Conservation (phyloP, 495 filamentous ascomycete species). For the Delitschia confertaspora region DNA sequence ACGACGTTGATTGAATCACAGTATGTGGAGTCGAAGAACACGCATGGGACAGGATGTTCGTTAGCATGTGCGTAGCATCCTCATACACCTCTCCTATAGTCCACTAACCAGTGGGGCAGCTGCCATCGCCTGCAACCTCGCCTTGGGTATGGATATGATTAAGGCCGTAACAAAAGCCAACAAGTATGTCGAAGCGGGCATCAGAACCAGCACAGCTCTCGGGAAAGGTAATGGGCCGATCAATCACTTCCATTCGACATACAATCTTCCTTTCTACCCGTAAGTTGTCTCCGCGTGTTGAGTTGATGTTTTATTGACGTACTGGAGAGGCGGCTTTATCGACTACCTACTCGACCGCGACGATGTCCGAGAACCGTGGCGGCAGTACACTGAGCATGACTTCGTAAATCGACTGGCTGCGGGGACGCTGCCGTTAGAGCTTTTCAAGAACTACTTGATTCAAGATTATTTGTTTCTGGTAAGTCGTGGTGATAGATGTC, state of each 20-base stretch:
- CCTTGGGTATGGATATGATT: slow-evolving; percentile 48
- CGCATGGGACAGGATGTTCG: slow-evolving; percentile 92
- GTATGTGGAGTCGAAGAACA: slow-evolving; percentile 65
- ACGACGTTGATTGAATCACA: slow-evolving; percentile 53
- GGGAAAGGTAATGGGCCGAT: slow-evolving; percentile 82
- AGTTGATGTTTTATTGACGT: background rate
- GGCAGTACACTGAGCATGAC: slow-evolving; percentile 62
- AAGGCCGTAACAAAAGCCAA: slow-evolving; percentile 62
- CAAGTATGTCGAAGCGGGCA: slow-evolving; percentile 75
- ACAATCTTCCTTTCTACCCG: slow-evolving; percentile 73
- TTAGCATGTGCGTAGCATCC: slow-evolving; percentile 59
- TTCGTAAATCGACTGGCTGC: slow-evolving; percentile 71
- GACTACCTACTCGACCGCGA: slow-evolving; percentile 70
- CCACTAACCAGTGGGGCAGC: slow-evolving; percentile 39
- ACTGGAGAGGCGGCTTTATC: slow-evolving; percentile 63
- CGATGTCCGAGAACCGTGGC: slow-evolving; percentile 64
- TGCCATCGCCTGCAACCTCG: slow-evolving; percentile 81
- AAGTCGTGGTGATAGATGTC: slow-evolving; percentile 14
- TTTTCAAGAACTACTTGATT: slow-evolving; percentile 76
- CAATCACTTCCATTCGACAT: slow-evolving; percentile 85
- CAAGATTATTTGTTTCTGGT: slow-evolving; percentile 89
- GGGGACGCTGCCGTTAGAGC: slow-evolving; percentile 59
- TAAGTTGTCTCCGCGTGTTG: slow-evolving; percentile 45
- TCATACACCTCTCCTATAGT: background rate
- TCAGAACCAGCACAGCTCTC: slow-evolving; percentile 62